Percentiles rank a stretch among this genome's conserved stretches.
Evolutionary conservation across 331 rosid genomes (phyloP).

Genomic region (Cydonia oblonga): DNA sequence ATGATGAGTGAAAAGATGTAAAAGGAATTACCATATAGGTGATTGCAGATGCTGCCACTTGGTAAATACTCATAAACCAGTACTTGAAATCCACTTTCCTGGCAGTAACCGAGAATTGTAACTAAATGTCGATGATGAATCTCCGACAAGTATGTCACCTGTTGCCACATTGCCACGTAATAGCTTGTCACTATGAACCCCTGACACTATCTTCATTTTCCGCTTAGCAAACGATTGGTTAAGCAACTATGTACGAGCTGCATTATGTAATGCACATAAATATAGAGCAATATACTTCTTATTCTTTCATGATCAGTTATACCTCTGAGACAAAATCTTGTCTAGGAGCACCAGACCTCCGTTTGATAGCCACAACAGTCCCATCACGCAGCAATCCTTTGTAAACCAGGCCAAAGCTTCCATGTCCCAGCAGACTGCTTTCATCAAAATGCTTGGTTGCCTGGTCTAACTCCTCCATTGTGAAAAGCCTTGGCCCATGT

Average conservation of each 20-base stretch:
- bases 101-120: constrained; percentile 36
- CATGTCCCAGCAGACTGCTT: constrained; percentile 31
- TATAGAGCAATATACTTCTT: neutral
- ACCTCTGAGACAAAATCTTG: constrained; percentile 31
- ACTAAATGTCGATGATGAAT: constrained; percentile 35
- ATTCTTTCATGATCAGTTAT: neutral
- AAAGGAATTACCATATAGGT: constrained; percentile 26
- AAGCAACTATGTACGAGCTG: neutral
- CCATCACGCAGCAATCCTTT: constrained; percentile 38
- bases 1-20: neutral
- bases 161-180: constrained; percentile 1
- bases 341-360: constrained; percentile 27
- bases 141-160: constrained; percentile 32
- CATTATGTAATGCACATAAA: neutral
- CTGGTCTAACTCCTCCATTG: constrained; percentile 26
- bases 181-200: neutral
- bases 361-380: constrained; percentile 35
- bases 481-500: constrained; percentile 21
- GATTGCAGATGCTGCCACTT: constrained; percentile 32
- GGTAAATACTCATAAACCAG: constrained; percentile 37
- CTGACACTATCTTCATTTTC: neutral
- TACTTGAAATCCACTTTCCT: constrained; percentile 37
- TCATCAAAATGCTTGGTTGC: constrained; percentile 35
- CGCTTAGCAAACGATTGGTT: neutral
- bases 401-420: constrained; percentile 39